phyloP scores from a whole-genome alignment of 2,329 filamentous ascomycete species.

The Botrytis sinoallii region DNA sequence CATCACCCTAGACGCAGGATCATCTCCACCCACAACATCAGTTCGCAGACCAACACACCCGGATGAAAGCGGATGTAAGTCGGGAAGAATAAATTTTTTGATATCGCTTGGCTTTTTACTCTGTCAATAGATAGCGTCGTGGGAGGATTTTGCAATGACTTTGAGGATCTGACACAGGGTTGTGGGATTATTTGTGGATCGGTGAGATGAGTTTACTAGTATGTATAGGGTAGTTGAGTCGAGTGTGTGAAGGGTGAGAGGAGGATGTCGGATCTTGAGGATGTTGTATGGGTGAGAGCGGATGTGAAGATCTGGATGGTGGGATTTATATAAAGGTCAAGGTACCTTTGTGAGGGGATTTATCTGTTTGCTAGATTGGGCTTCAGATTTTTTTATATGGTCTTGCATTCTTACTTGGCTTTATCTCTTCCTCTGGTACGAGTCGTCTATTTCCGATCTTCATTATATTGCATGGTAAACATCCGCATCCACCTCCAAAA shows the following conservation, averaged over 20 bases:
- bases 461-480: neutral
- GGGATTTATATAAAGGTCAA: neutral
- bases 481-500: neutral
- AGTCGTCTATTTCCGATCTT: neutral
- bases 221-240: neutral
- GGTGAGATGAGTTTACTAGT: neutral
- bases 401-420: neutral
- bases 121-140: neutral
- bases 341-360: neutral
- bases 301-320: neutral
- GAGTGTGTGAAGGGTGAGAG: neutral
- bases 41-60: neutral
- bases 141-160: neutral
- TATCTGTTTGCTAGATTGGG: neutral
- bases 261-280: neutral
- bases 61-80: neutral
- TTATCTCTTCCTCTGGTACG: too few species aligned
- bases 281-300: neutral
- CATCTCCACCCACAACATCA: neutral
- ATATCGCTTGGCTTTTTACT: neutral
- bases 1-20: neutral
- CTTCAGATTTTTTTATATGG: neutral
- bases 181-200: neutral
- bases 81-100: neutral
- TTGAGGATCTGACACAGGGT: neutral